Percentiles rank a stretch among this genome's conserved stretches.
These are phyloP conservation scores for Hanseniaspora uvarum DNA, from an alignment of 1,139 yeast species.

Conservation along the genomic window DNA sequence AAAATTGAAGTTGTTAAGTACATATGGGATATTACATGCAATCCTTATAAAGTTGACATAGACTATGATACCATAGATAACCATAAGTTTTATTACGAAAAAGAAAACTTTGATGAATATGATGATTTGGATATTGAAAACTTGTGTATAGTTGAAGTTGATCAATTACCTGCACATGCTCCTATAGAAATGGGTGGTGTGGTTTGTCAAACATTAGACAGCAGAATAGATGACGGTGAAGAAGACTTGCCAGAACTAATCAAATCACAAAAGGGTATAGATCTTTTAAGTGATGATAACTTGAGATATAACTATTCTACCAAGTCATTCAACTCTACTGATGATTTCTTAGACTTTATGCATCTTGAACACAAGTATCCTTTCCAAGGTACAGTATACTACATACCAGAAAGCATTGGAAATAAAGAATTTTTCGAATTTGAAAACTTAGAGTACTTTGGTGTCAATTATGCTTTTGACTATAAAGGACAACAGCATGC, in stretches of 20 bases:
- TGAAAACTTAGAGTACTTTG: conserved; percentile 23
- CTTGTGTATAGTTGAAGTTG: conserved; percentile 49
- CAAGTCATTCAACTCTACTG: conserved; percentile 19
- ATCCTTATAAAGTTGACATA: conserved; percentile 12
- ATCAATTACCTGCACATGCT: conserved; percentile 59
- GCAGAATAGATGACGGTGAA: conserved; percentile 35
- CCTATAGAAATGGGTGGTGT: conserved; percentile 70
- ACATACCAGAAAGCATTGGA: background rate
- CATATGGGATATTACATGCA: conserved; percentile 35
- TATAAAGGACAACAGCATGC: conserved; percentile 21
- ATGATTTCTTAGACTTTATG: conserved; percentile 17
- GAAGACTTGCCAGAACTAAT: background rate
- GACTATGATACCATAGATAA: background rate
- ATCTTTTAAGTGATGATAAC: conserved; percentile 10
- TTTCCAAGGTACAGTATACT: conserved; percentile 15
- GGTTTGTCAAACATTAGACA: conserved; percentile 35
- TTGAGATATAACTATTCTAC: conserved; percentile 20
- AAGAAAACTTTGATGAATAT: conserved; percentile 26
- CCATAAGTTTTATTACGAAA: conserved; percentile 21
- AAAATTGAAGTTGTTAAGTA: conserved; percentile 31
- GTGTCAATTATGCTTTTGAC: conserved; percentile 27
- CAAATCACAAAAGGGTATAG: background rate
- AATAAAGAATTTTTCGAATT: background rate
- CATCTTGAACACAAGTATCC: background rate
- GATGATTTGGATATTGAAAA: conserved; percentile 28